Evolutionary conservation across 164 flowering plant species (phyloP), one percentile per base, ranked within the genome.

Genomic region (Brasenia schreberi): DNA sequence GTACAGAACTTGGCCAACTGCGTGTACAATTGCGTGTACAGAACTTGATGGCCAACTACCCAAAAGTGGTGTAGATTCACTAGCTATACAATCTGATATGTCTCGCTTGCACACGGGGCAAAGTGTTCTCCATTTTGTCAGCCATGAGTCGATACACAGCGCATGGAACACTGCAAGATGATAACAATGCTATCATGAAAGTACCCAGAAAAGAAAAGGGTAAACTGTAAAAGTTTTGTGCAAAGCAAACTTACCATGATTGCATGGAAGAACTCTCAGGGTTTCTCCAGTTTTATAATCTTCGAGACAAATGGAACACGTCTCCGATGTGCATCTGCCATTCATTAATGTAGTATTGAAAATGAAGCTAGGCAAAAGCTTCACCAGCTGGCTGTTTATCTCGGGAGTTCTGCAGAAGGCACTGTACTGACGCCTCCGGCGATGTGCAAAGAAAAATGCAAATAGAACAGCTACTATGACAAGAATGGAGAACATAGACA

Each of bases 31-130:
- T 14, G 17, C 44, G 42, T 39, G 19, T 23, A 64, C 66, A 64
- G 17, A 9, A 10, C 39, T 27, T 18, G 67, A 52, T 27, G 19
- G 53, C 62, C 58, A 72, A 43, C 59, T 19, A 42, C 66, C 68
- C 64, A 69, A 68, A 4, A 64, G 62, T 11, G 71, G 66, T 5
- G 53, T 65, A 59, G 19, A 45, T 56, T 64, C 68, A 52, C 70
- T 71, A 44, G 70, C 72, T 70, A 64, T 63, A 33, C 67, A 42
- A 27, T 11, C 60, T 63, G 63, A 61, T 45, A 80, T 66, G 61
- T 81, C 84, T 43, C 73, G 79, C 78, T 84, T 86, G 80, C 90
- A 86, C 14, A 83, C 80, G 2, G 87, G 91, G 77, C 91, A 84
- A 75, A 78, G 84, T 65, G 90, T 81, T 4, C 82, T 80, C 86